A percentile compares a stretch with the other conserved stretches of the same genome.
Evolutionary conservation across 2,329 filamentous ascomycete species (phyloP).

Genomic region (Alternaria gaisen): DNA sequence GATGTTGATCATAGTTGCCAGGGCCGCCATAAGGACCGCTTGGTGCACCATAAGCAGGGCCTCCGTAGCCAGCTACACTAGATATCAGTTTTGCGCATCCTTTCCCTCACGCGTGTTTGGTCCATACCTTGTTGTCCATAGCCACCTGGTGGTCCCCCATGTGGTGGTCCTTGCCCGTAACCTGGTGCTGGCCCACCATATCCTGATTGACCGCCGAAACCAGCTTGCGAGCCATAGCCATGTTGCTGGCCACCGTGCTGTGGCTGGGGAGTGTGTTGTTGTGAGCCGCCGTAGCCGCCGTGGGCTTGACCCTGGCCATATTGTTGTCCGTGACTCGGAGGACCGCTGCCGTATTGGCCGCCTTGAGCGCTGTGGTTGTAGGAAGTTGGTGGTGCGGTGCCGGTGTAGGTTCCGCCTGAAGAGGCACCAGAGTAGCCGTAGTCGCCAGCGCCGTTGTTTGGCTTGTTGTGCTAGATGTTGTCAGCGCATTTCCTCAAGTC

Average conservation of each 20-base stretch:
- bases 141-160: constrained; percentile 23
- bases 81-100: constrained; percentile 8
- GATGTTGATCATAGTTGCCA: constrained; percentile 43
- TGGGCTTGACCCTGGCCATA: constrained; percentile 12
- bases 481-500: constrained; percentile 11
- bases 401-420: constrained; percentile 65
- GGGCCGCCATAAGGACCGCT: constrained; percentile 37
- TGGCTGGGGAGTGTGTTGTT: constrained; percentile 20
- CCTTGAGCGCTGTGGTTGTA: constrained; percentile 60
- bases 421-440: constrained; percentile 65
- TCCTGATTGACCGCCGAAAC: constrained; percentile 35
- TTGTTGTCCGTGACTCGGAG: constrained; percentile 33
- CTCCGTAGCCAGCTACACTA: constrained; percentile 41
- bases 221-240: constrained; percentile 35
- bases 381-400: constrained; percentile 68
- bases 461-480: constrained; percentile 42
- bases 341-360: constrained; percentile 29
- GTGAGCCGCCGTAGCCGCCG: constrained; percentile 22
- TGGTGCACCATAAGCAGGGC: constrained; percentile 36
- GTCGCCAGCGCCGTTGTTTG: constrained; percentile 61
- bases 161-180: constrained; percentile 17
- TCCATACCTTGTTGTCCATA: constrained; percentile 37
- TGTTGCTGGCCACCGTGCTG: constrained; percentile 11
- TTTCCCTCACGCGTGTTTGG: background rate
- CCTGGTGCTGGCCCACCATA: constrained; percentile 21